phyloP scores from a whole-genome alignment of 352 stramenopile genomes.

The Phytophthora foliorum region DNA sequence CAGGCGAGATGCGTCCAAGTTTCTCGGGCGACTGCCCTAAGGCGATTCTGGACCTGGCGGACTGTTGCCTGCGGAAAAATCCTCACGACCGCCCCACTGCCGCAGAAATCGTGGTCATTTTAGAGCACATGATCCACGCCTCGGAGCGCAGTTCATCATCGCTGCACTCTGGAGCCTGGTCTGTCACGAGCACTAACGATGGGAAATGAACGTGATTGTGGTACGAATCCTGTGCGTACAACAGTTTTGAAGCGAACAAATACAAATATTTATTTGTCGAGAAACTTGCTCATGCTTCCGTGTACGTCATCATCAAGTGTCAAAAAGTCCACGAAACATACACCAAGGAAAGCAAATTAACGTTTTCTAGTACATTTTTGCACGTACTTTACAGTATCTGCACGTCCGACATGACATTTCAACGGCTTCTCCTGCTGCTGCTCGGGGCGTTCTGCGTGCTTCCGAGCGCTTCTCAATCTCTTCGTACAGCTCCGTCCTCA shows the following conservation, averaged over 20 bases:
- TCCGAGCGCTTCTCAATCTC: neutral
- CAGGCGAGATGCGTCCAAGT: constrained; percentile 38
- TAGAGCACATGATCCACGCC: constrained; percentile 45
- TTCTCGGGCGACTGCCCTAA: constrained; percentile 53
- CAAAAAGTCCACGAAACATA: no score
- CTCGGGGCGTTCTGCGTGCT: constrained; percentile 5
- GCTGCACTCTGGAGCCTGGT: constrained; percentile 34
- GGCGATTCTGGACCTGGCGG: constrained; percentile 48
- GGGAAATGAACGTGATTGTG: constrained; percentile 5
- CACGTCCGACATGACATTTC: constrained; percentile 2
- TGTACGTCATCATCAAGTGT: no score
- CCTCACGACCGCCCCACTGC: constrained; percentile 43
- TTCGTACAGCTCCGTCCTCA: neutral
- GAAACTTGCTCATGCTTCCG: neutral
- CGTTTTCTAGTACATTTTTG: no score
- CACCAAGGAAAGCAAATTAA: no score
- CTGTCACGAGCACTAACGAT: constrained; percentile 32
- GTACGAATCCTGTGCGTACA: neutral
- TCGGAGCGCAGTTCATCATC: constrained; percentile 41
- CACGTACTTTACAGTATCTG: no score
- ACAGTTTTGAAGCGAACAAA: constrained; percentile 23
- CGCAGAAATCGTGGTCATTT: constrained; percentile 46
- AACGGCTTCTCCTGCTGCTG: constrained; percentile 8
- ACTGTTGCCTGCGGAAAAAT: constrained; percentile 48
- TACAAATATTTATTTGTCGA: constrained; percentile 35